Evolutionary conservation across 1,139 yeast species (phyloP).

Genomic region (Geotrichum aggregatum): DNA sequence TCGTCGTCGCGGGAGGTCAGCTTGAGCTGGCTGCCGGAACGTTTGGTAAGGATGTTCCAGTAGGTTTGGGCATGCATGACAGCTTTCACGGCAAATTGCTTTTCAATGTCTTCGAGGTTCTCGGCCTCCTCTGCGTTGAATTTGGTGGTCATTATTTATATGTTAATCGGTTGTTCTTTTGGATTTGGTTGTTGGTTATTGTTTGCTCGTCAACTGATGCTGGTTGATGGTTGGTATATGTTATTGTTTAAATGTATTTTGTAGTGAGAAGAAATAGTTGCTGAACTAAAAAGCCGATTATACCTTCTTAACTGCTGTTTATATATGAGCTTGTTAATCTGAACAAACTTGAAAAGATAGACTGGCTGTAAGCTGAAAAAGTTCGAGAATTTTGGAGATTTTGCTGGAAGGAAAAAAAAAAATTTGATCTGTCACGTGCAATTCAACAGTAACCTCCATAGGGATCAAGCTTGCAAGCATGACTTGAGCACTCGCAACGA

Average conservation of each 20-base stretch:
- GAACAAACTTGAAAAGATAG: too few species aligned
- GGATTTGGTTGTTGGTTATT: not conserved
- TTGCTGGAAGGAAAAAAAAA: not conserved
- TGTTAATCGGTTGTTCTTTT: not conserved
- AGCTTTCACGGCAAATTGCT: constrained; percentile 96
- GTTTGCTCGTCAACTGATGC: not conserved
- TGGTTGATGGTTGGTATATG: not conserved
- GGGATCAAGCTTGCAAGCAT: too few species aligned
- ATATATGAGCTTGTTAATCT: too few species aligned
- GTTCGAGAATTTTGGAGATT: not conserved
- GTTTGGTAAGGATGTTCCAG: constrained; percentile 71
- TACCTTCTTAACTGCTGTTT: too few species aligned
- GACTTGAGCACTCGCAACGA: too few species aligned
- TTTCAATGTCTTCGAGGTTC: constrained; percentile 71
- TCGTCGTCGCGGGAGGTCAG: constrained; percentile 78
- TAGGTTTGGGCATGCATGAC: constrained; percentile 93
- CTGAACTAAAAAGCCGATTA: too few species aligned
- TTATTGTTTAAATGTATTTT: too few species aligned
- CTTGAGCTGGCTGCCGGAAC: constrained; percentile 74
- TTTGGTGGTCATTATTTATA: constrained; percentile 16
- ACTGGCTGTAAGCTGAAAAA: too few species aligned
- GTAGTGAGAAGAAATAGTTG: too few species aligned
- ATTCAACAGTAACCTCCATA: too few species aligned
- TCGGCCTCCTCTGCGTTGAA: constrained; percentile 59
- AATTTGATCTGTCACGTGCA: not conserved